Evolutionary conservation across 2,329 filamentous ascomycete species (phyloP), one percentile per base, ranked within the genome.

Genomic region (Fusarium odoratissimum): DNA sequence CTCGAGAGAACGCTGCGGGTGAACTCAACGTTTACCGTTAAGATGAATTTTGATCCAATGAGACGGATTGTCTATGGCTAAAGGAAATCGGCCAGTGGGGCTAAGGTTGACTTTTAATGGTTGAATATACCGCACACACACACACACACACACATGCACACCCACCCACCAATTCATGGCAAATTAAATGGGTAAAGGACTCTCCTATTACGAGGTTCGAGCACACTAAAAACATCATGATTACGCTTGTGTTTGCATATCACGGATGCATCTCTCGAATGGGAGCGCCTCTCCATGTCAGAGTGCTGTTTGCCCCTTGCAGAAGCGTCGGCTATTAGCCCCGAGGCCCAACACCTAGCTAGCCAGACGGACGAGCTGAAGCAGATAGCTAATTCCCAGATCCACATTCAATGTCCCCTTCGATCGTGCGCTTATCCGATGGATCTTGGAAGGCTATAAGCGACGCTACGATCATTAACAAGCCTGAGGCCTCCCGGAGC

Each of bases 291-390:
- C 40, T 69, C 40, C 58, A 25, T 42, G 44, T 33, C 51, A 31
- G 28, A 48, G 37, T 46, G 28, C 46, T 54, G 35, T 42, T 23
- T 56, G 48, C 33, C 71, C 71, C 71, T 74, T 74, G 71, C 71
- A 74, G 71, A 74, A 72, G 60, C 56, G 70, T 74, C 59, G 68
- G 57, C 33, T 66, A 51, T 60, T 60, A 23, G 37, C 28, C 35
- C 48, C 48, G 40, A 48, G 23, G 48, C 37, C 33, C 33, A 56
- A 37, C 16, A 30, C 46, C 30, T n/a, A 33, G 44, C 40, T 48
- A 31, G 31, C 12, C 35, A 37, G 46, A 23, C 16, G 21, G 25
- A 38, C 23, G 51, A 64, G 54, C 54, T 51, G 31, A 48, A 67
- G 41, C 37, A 55, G 19, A 45, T 40, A 55, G 19, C 33, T 49